Evolutionary conservation across 495 filamentous ascomycete genomes (phyloP).

Genomic region (Haplographium delicatum): DNA sequence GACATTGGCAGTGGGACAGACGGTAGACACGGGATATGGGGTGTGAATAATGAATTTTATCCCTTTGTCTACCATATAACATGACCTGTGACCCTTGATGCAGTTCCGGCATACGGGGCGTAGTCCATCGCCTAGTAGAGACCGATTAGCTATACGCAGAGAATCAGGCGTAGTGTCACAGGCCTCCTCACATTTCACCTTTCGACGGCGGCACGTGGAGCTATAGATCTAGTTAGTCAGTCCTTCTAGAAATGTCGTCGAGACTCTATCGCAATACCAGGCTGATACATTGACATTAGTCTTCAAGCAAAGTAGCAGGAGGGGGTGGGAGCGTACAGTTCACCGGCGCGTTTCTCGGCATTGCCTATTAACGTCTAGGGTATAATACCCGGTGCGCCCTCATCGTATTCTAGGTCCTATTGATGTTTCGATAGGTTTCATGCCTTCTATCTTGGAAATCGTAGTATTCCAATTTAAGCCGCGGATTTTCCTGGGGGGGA

Average conservation of each 20-base stretch:
- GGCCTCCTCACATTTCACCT: constrained; percentile 30
- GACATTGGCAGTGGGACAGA: not conserved
- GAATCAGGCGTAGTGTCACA: not conserved
- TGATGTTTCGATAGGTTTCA: no score
- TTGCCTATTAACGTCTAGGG: no score
- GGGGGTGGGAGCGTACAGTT: not conserved
- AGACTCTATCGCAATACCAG: not conserved
- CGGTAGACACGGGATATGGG: not conserved
- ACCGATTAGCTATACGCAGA: not conserved
- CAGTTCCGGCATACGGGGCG: constrained; percentile 27
- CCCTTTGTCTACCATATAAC: constrained; percentile 22
- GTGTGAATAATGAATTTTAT: constrained; percentile 8
- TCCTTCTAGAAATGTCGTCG: not conserved
- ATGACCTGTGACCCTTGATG: constrained; percentile 20
- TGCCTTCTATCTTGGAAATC: no score
- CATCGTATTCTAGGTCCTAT: no score
- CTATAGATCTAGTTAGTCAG: constrained; percentile 2
- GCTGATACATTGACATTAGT: not conserved
- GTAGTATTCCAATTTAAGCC: no score
- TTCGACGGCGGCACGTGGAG: constrained; percentile 29
- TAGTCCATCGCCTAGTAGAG: constrained; percentile 29
- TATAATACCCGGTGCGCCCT: no score
- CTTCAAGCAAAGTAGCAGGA: not conserved
- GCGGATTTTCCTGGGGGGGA: no score
- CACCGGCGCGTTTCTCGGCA: not conserved